A percentile compares a stretch with the other conserved stretches of the same genome.
Evolutionary conservation across 1,284 basidiomycete species (phyloP).

Genomic region (Melampsora occidentalis): DNA sequence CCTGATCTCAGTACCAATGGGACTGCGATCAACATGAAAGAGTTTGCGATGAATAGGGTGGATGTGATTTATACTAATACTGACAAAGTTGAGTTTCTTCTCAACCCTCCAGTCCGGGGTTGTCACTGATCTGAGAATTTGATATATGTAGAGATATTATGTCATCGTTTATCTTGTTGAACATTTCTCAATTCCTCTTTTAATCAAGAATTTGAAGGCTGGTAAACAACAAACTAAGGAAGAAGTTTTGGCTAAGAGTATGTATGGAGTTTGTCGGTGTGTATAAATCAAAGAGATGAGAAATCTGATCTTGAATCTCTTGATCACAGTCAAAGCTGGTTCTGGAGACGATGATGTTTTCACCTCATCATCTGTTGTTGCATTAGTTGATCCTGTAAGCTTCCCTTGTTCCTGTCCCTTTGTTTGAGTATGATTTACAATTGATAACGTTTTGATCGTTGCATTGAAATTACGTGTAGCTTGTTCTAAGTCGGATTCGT

Average conservation of each 20-base stretch:
- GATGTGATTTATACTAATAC: slow-evolving; percentile 89
- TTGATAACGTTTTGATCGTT: too few species aligned
- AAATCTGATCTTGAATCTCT: neutral
- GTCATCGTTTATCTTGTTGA: slow-evolving; percentile 37
- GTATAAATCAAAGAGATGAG: neutral
- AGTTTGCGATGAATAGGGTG: slow-evolving; percentile 62
- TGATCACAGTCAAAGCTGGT: slow-evolving; percentile 10
- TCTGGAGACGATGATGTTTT: slow-evolving; percentile 37
- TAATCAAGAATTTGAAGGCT: slow-evolving; percentile 27
- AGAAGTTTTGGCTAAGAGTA: slow-evolving; percentile 37
- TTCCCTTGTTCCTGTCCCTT: slow-evolving; percentile 47
- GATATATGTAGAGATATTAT: slow-evolving; percentile 13
- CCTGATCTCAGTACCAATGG: slow-evolving; percentile 67
- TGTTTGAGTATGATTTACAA: too few species aligned
- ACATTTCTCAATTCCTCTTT: slow-evolving; percentile 20
- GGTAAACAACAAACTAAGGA: slow-evolving; percentile 16
- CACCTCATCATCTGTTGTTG: slow-evolving; percentile 68
- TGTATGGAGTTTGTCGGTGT: neutral
- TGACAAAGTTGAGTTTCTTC: slow-evolving; percentile 55
- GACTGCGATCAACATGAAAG: slow-evolving; percentile 58
- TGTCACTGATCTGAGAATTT: neutral
- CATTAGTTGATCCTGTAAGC: slow-evolving; percentile 85
- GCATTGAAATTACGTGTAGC: slow-evolving; percentile 57
- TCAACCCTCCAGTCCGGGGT: slow-evolving; percentile 14
- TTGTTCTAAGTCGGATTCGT: slow-evolving; percentile 81